A percentile compares a stretch with the other conserved stretches of the same genome.
These are phyloP conservation scores for Cutaneotrichosporon daszewskae DNA, from an alignment of 1,284 basidiomycete species.

Conservation along the genomic window DNA sequence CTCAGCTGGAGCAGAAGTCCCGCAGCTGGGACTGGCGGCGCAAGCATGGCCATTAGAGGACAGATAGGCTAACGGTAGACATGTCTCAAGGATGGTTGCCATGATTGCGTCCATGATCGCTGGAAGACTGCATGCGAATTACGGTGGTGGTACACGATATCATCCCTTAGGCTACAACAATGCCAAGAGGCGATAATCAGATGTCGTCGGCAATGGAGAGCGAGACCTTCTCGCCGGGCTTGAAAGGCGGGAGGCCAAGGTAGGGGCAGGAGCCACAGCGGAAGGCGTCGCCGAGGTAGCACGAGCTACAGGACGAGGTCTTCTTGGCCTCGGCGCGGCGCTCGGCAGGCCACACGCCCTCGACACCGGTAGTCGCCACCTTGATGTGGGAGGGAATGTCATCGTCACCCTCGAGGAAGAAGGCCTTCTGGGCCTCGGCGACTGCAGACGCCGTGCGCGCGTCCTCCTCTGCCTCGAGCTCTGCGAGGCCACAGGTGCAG, in stretches of 20 bases:
- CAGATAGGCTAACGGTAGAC: no score
- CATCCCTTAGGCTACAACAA: no score
- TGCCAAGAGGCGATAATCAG: no score
- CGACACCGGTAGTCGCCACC: constrained; percentile 37
- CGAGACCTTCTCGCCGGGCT: constrained; percentile 95
- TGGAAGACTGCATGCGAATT: no score
- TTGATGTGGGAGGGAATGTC: constrained; percentile 43
- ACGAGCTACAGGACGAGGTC: constrained; percentile 95
- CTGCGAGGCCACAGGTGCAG: constrained; percentile 88
- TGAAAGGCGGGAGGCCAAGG: constrained; percentile 91
- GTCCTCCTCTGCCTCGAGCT: constrained; percentile 75
- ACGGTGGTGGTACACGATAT: no score
- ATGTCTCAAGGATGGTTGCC: no score
- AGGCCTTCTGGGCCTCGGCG: constrained; percentile 34
- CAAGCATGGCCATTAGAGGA: no score
- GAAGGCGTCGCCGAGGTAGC: constrained; percentile 97
- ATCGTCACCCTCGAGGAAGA: constrained; percentile 46
- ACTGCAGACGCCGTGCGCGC: constrained; percentile 45
- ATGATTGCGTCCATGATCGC: no score
- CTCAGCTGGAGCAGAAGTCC: no score
- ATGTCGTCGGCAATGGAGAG: constrained; percentile 75
- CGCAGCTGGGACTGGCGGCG: no score
- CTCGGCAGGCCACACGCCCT: constrained; percentile 50
- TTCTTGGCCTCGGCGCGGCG: constrained; percentile 60
- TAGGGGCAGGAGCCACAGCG: constrained; percentile 93